phyloP scores from a whole-genome alignment of 1,284 basidiomycete genomes.

The Pseudozyma thailandica region DNA sequence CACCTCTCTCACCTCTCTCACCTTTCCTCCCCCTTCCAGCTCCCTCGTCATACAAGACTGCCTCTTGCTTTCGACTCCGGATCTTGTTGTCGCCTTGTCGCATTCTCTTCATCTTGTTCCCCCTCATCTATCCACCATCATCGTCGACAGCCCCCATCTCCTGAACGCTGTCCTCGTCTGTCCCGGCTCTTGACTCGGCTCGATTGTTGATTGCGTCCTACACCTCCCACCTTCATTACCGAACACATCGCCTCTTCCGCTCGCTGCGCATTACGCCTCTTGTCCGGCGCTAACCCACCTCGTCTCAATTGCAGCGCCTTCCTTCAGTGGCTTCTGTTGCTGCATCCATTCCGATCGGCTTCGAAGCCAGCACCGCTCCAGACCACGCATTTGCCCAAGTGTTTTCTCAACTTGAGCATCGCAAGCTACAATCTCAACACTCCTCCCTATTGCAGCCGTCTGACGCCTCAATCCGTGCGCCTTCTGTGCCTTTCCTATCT shows the following conservation, averaged over 20 bases:
- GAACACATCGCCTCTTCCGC: slow-evolving; percentile 5
- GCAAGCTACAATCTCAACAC: too few relatives aligned
- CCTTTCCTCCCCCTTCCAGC: background rate
- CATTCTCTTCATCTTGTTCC: background rate
- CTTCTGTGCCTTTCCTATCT: too few relatives aligned
- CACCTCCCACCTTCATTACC: slow-evolving; percentile 13
- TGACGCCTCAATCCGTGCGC: too few relatives aligned
- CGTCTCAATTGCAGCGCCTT: too few relatives aligned
- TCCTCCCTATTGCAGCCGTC: too few relatives aligned
- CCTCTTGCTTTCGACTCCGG: background rate
- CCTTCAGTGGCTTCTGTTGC: too few relatives aligned
- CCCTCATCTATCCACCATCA: too few relatives aligned
- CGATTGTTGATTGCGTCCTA: background rate
- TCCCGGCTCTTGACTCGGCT: background rate
- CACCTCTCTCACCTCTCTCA: background rate
- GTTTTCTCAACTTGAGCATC: too few relatives aligned
- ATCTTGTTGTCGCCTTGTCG: background rate
- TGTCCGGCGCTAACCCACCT: slow-evolving; percentile 4
- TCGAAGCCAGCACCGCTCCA: too few relatives aligned
- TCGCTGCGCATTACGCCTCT: background rate
- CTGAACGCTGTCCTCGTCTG: too few relatives aligned
- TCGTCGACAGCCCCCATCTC: too few relatives aligned
- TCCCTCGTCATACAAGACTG: background rate
- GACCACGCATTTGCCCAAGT: too few relatives aligned
- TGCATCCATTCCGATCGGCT: background rate